These are phyloP conservation scores for Dendrocalamus latiflorus DNA, from an alignment of 202 grass and related monocot species.

Conservation along the genomic window DNA sequence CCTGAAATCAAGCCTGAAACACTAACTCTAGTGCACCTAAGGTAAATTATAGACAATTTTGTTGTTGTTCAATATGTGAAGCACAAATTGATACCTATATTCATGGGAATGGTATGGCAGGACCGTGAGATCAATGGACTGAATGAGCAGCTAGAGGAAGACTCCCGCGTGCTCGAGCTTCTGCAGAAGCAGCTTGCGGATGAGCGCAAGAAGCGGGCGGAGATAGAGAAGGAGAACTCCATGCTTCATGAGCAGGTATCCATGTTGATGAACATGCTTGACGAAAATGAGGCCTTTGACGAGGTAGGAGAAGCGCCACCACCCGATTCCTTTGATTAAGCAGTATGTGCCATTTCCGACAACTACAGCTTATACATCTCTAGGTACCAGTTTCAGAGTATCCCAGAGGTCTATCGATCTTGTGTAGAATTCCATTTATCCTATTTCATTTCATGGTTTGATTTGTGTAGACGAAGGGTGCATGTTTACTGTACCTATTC, in stretches of 20 bases:
- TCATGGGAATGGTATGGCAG: slow-evolving; percentile 38
- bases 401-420: slow-evolving; percentile 9
- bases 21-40: not conserved
- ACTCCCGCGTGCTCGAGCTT: too few relatives aligned
- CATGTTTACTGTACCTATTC: slow-evolving; percentile 4
- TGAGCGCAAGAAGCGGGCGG: too few relatives aligned
- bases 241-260: too few relatives aligned
- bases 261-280: slow-evolving; percentile 80
- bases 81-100: not conserved
- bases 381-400: slow-evolving; percentile 34
- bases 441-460: slow-evolving; percentile 19
- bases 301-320: slow-evolving; percentile 53
- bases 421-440: slow-evolving; percentile 29
- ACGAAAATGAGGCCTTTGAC: slow-evolving; percentile 52
- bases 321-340: slow-evolving; percentile 33
- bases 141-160: slow-evolving; percentile 82
- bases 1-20: too few relatives aligned
- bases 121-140: slow-evolving; percentile 89
- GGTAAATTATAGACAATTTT: slow-evolving; percentile 2
- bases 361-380: slow-evolving; percentile 1
- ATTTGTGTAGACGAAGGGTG: slow-evolving; percentile 35
- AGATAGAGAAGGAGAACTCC: too few relatives aligned
- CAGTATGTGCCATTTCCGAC: not conserved
- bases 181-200: too few relatives aligned
- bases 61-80: not conserved